These are phyloP conservation scores for Eleusine coracana DNA, from an alignment of 176 grass and related monocot species.

Conservation along the genomic window DNA sequence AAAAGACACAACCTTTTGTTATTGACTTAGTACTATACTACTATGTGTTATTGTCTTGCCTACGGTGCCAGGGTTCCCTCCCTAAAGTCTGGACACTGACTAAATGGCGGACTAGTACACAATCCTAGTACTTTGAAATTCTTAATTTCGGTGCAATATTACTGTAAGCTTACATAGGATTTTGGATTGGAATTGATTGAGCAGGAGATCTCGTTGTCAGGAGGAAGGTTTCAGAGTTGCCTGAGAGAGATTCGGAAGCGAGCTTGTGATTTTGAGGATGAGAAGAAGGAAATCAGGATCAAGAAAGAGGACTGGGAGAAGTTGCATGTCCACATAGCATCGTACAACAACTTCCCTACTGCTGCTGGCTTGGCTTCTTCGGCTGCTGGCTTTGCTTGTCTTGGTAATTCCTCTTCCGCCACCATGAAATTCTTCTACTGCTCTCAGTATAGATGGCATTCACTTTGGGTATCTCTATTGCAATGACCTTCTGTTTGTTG, in stretches of 20 bases:
- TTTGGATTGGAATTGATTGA: conserved; percentile 46
- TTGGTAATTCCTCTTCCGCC: conserved; percentile 56
- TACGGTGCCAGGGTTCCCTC: not conserved
- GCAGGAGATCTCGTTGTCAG: conserved; percentile 75
- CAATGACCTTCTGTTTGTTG: not conserved
- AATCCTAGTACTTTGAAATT: not conserved
- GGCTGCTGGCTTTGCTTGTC: conserved; percentile 85
- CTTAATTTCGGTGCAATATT: not conserved
- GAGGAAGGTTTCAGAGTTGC: conserved; percentile 80
- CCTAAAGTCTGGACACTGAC: not conserved
- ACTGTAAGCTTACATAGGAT: not conserved
- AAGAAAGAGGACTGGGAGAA: conserved; percentile 85
- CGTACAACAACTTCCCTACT: conserved; percentile 92
- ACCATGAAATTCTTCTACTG: not conserved
- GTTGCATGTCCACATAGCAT: conserved; percentile 82
- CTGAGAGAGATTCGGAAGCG: conserved; percentile 79
- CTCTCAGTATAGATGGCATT: not conserved
- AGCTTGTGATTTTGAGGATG: conserved; percentile 60
- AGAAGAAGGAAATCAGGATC: conserved; percentile 64
- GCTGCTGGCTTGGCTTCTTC: conserved; percentile 93
- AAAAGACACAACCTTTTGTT: not conserved
- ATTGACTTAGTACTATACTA: not conserved
- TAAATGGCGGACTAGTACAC: not conserved
- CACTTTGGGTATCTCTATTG: not conserved
- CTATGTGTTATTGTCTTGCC: not conserved